phyloP scores from a whole-genome alignment of 306 rosid genomes.

The Leucaena leucocephala region DNA sequence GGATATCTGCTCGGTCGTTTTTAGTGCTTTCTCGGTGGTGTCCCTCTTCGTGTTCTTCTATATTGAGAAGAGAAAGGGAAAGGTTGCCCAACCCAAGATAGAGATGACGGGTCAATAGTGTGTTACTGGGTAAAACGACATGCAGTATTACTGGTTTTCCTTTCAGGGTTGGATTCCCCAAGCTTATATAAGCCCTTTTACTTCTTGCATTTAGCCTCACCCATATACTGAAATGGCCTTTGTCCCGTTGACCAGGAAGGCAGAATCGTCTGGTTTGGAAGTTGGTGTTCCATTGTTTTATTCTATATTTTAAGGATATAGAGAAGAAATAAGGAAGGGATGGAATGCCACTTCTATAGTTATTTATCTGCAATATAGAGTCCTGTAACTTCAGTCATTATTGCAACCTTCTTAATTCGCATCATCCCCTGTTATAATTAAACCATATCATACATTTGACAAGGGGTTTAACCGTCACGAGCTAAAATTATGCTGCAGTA shows the following conservation, averaged over 20 bases:
- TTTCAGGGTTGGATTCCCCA: conserved; percentile 6
- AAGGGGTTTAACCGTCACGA: not conserved
- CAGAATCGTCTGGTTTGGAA: not conserved
- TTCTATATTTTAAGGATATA: not conserved
- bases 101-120: not conserved
- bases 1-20: conserved; percentile 69
- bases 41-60: conserved; percentile 64
- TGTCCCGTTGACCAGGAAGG: not conserved
- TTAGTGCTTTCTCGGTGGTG: conserved; percentile 83
- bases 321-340: not conserved
- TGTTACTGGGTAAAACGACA: not conserved
- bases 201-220: too few species aligned
- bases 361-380: not conserved
- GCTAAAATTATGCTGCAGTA: not conserved
- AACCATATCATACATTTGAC: not conserved
- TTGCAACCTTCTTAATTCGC: not conserved
- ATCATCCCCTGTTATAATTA: not conserved
- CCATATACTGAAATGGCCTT: conserved; percentile 1
- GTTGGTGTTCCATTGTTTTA: not conserved
- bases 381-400: not conserved
- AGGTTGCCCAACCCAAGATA: conserved; percentile 39
- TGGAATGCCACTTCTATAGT: not conserved
- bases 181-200: not conserved
- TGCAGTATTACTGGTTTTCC: not conserved
- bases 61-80: conserved; percentile 65